These are phyloP conservation scores for Apium graveolens DNA, from an alignment of 129 eudicot species.

Conservation along the genomic window DNA sequence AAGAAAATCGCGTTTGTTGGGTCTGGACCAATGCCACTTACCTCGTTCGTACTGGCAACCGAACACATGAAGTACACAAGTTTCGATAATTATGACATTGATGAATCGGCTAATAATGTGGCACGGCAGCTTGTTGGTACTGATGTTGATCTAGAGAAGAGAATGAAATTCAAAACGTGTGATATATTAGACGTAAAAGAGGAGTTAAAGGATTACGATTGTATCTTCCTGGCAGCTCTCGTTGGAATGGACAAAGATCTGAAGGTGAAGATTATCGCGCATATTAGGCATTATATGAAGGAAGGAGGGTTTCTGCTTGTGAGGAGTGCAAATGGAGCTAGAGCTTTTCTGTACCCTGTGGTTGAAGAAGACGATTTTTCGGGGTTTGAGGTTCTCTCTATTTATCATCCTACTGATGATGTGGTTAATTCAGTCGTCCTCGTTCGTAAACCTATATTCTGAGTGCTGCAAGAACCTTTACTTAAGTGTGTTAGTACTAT, in stretches of 20 bases:
- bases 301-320: constrained; percentile 15
- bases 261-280: constrained; percentile 18
- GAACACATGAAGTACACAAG: constrained; percentile 13
- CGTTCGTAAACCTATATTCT: constrained; percentile 16
- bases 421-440: constrained; percentile 23
- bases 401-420: constrained; percentile 25
- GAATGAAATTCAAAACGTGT: constrained; percentile 18
- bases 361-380: constrained; percentile 17
- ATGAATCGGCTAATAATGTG: constrained; percentile 17
- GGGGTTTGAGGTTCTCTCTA: constrained; percentile 18
- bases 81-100: constrained; percentile 22
- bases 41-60: constrained; percentile 18
- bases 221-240: constrained; percentile 25
- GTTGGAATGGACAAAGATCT: constrained; percentile 22
- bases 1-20: constrained; percentile 23
- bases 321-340: constrained; percentile 24
- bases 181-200: constrained; percentile 20
- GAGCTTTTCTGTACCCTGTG: constrained; percentile 26
- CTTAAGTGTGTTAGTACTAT: not conserved
- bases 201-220: constrained; percentile 20
- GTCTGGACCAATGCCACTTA: constrained; percentile 28
- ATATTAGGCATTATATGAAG: constrained; percentile 20
- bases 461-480: not conserved
- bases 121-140: constrained; percentile 10
- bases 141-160: constrained; percentile 7